These are phyloP conservation scores for Melaleuca quinquenervia DNA, from an alignment of 345 rosid species.

Conservation along the genomic window DNA sequence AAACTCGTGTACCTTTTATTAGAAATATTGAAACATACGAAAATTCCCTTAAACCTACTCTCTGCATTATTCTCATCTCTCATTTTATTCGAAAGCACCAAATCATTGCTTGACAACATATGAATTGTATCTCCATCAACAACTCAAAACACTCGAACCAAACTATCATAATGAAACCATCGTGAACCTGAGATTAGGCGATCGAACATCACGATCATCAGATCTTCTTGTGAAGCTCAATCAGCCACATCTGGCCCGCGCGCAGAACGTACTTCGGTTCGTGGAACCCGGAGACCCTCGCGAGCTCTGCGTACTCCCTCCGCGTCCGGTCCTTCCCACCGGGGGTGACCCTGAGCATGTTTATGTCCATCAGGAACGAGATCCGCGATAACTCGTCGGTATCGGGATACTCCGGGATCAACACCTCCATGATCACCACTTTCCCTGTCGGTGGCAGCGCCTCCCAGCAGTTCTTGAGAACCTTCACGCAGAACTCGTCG, in stretches of 20 bases:
- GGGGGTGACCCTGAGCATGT: background rate
- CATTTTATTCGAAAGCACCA: background rate
- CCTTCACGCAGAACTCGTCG: background rate
- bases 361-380: background rate
- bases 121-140: background rate
- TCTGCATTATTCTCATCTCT: too few relatives aligned
- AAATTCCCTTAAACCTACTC: too few relatives aligned
- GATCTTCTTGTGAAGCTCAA: background rate
- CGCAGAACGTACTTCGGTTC: background rate
- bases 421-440: background rate
- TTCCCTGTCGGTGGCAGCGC: slow-evolving; percentile 1
- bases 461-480: slow-evolving; percentile 3
- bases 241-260: background rate
- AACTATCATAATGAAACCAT: background rate
- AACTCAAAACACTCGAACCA: background rate
- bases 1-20: too few relatives aligned
- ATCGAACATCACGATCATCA: background rate
- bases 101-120: background rate
- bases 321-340: background rate
- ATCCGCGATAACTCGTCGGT: background rate
- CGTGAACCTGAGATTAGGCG: background rate
- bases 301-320: background rate
- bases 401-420: background rate
- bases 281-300: background rate
- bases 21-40: too few relatives aligned